These are phyloP conservation scores for Colletotrichum sp. DNA, from an alignment of 2,329 filamentous ascomycete species.

Conservation along the genomic window DNA sequence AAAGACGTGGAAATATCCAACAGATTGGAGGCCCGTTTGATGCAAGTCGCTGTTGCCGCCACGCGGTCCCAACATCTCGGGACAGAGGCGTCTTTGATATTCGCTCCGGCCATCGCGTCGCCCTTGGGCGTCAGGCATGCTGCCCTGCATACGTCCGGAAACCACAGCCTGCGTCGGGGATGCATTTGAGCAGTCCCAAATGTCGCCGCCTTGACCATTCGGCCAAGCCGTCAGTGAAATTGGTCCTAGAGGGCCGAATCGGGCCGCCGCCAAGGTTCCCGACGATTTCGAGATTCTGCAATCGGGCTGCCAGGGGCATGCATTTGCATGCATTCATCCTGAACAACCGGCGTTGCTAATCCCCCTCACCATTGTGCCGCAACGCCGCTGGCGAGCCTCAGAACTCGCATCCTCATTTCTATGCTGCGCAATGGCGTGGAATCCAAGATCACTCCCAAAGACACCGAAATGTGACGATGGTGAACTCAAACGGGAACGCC, in stretches of 20 bases:
- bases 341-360: neutral
- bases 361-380: neutral
- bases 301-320: neutral
- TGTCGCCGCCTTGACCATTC: neutral
- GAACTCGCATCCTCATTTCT: neutral
- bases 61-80: neutral
- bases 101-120: neutral
- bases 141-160: neutral
- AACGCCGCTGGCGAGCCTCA: neutral
- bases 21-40: neutral
- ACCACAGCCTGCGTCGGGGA: neutral
- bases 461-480: neutral
- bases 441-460: neutral
- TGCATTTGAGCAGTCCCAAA: neutral
- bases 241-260: neutral
- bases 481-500: neutral
- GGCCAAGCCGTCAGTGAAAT: neutral
- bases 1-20: neutral
- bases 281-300: neutral
- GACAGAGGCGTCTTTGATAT: neutral
- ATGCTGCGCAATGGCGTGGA: neutral
- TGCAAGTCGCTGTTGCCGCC: neutral
- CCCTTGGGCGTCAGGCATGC: neutral
- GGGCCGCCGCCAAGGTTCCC: conserved; percentile 1
- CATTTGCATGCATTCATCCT: neutral